Evolutionary conservation across 768 basidiomycete species (phyloP).

Genomic region (Hygrophorus russula): DNA sequence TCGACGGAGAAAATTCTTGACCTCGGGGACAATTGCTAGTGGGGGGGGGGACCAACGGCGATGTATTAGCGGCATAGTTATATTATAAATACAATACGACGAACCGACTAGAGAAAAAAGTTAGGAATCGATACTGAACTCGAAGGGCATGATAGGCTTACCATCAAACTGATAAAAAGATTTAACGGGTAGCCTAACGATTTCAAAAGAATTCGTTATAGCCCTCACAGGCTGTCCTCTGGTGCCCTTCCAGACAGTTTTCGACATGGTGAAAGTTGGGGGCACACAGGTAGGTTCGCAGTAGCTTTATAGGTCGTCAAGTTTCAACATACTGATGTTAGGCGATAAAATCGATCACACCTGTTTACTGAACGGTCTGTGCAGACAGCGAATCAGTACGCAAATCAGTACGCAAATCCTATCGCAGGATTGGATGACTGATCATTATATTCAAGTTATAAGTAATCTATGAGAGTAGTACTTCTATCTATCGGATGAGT

Average conservation of each 20-base stretch:
- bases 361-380: too few species aligned
- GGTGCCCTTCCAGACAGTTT: neutral
- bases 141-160: slow-evolving; percentile 4
- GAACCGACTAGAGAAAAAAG: slow-evolving; percentile 7
- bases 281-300: neutral
- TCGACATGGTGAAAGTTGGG: neutral
- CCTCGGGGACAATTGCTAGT: slow-evolving; percentile 12
- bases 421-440: too few species aligned
- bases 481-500: neutral
- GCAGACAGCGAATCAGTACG: too few species aligned
- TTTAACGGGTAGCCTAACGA: slow-evolving; percentile 18
- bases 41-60: neutral
- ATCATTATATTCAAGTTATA: too few species aligned
- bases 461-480: too few species aligned
- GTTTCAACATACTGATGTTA: too few species aligned
- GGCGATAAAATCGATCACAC: too few species aligned
- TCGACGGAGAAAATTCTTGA: slow-evolving; percentile 14
- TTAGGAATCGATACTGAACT: neutral
- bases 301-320: neutral
- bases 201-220: slow-evolving; percentile 19
- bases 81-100: neutral
- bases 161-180: slow-evolving; percentile 21
- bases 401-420: too few species aligned
- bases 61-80: neutral
- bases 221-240: slow-evolving; percentile 11